A percentile compares a stretch with the other conserved stretches of the same genome.
phyloP scores from a whole-genome alignment of 2,329 filamentous ascomycete species.

The Berkeleyomyces rouxiae region DNA sequence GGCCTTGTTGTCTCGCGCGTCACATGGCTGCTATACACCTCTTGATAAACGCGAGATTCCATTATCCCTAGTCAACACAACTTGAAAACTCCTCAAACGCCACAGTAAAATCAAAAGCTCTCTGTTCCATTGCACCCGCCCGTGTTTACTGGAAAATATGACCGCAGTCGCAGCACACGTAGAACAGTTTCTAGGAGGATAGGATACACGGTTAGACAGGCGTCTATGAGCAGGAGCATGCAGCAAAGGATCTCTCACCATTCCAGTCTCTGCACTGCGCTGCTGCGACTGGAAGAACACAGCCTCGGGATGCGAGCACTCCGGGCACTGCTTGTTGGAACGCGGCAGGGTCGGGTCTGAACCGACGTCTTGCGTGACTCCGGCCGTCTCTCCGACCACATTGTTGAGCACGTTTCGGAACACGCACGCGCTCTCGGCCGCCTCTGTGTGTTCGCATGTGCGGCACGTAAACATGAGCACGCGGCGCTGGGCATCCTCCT shows the following conservation, averaged over 20 bases:
- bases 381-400: constrained; percentile 83
- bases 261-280: constrained; percentile 89
- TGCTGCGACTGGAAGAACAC: constrained; percentile 99
- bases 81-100: constrained; percentile 4
- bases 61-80: background rate
- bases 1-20: no score
- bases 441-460: constrained; percentile 82
- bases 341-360: constrained; percentile 96
- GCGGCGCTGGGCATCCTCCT: constrained; percentile 74
- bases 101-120: background rate
- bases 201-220: background rate
- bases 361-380: constrained; percentile 92
- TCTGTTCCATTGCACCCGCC: background rate
- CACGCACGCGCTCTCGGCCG: constrained; percentile 75
- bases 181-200: constrained; percentile 59
- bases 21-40: no score
- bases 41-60: background rate
- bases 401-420: constrained; percentile 91
- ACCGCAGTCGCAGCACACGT: constrained; percentile 87
- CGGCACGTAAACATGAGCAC: constrained; percentile 89
- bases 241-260: constrained; percentile 46
- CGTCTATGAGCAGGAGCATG: background rate
- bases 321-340: constrained; percentile 69
- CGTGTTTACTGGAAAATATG: constrained; percentile 53
- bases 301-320: constrained; percentile 72